Evolutionary conservation across 257 asterid species (phyloP).

Genomic region (Echites panduratus): DNA sequence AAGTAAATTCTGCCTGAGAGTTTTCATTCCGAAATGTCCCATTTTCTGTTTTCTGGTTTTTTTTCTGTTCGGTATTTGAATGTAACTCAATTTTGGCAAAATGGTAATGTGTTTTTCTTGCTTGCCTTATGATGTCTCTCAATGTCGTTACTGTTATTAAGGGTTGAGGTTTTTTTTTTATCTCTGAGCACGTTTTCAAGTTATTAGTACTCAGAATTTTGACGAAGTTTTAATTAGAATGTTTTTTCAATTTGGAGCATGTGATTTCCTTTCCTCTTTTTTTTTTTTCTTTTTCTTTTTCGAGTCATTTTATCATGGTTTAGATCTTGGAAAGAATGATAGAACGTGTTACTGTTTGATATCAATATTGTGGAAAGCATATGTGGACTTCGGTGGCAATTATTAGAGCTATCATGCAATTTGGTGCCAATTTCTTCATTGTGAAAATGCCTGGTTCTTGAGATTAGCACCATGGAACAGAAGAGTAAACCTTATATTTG

Average conservation of each 20-base stretch:
- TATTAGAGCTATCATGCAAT: not conserved
- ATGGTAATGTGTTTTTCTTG: conserved; percentile 5
- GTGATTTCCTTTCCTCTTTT: not conserved
- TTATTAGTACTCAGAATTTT: not conserved
- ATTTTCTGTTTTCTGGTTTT: not conserved
- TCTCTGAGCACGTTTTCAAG: not conserved
- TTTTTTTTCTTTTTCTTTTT: too few species aligned
- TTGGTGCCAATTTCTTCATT: not conserved
- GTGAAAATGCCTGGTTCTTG: not conserved
- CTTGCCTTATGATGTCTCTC: not conserved
- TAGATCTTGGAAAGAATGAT: not conserved
- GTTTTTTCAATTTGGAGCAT: not conserved
- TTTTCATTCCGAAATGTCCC: not conserved
- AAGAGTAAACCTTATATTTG: not conserved
- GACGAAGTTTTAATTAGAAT: not conserved
- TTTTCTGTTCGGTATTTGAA: not conserved
- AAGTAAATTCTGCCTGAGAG: conserved; percentile 2
- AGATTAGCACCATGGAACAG: not conserved
- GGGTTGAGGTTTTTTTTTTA: not conserved
- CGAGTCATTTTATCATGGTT: not conserved
- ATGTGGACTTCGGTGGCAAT: too few species aligned
- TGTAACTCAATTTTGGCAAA: not conserved
- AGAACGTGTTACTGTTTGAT: not conserved
- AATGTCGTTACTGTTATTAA: not conserved
- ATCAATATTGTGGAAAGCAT: too few species aligned